Percentiles rank a stretch among this genome's conserved stretches.
phyloP scores from a whole-genome alignment of 1,284 basidiomycete genomes.

The Heterobasidion annosum region DNA sequence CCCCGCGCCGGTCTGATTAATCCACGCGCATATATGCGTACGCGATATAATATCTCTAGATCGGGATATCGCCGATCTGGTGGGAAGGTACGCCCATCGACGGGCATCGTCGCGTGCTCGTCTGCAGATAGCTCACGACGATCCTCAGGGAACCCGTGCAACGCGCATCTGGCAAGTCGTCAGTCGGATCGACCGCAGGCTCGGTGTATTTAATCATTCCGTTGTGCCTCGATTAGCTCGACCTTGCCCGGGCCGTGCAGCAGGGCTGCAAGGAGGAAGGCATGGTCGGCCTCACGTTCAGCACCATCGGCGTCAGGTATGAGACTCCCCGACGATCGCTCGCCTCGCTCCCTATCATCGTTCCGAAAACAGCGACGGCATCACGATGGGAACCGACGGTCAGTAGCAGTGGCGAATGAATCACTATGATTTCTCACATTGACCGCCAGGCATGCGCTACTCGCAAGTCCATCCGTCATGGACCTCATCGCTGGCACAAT shows the following conservation, averaged over 20 bases:
- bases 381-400: conserved; percentile 81
- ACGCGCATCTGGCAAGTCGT: conserved; percentile 57
- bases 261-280: conserved; percentile 70
- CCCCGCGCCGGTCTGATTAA: background rate
- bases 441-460: conserved; percentile 61
- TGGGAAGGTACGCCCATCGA: conserved; percentile 60
- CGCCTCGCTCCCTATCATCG: background rate
- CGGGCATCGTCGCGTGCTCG: background rate
- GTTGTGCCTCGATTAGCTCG: conserved; percentile 39
- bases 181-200: background rate
- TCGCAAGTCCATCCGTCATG: conserved; percentile 38
- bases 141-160: conserved; percentile 68
- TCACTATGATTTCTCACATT: background rate
- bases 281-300: conserved; percentile 71
- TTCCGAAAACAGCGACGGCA: conserved; percentile 49
- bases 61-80: conserved; percentile 81
- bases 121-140: background rate
- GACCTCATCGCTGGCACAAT: background rate
- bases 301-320: conserved; percentile 75
- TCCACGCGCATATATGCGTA: background rate
- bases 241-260: conserved; percentile 67
- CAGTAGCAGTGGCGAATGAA: conserved; percentile 13
- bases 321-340: background rate
- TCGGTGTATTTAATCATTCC: background rate
- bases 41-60: conserved; percentile 28